Evolutionary conservation across 2,329 filamentous ascomycete species (phyloP), one percentile per base, ranked within the genome.

Genomic region (Venturia aucupariae): DNA sequence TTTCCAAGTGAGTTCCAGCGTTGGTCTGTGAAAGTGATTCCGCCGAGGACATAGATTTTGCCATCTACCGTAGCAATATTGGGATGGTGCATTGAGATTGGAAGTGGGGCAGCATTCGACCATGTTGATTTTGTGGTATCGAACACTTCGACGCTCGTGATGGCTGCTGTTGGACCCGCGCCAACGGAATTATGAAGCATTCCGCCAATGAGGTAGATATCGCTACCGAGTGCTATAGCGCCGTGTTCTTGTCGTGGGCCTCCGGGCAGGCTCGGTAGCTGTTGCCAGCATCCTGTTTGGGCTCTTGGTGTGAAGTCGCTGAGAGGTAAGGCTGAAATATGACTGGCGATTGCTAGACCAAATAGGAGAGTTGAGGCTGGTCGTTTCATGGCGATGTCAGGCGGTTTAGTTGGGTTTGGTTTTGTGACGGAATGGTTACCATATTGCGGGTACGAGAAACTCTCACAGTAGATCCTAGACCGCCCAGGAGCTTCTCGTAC

Each of bases 1-100:
- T 69, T 67, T 3, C 61, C 8, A 7, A 64, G 64, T 5, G 62
- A 62, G 8, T 61, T 59, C 69, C 69, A 72, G 7, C 64, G 63
- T 8, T 62, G 22, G 61, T 1, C 30, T n/a, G 17, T 64, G 35
- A 11, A 62, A 1, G 54, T 66, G 0, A 73, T 59, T 0, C 71
- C 70, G 13, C 71, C 71, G 1, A 73, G 64, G 10, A 71, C 62
- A 54, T 70, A 72, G 3, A 73, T 69, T 15, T 68, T 68, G 0
- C 68, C 69, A 35, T 68, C 44, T 0, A 69, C 64, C 3, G 67
- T 67, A 6, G 68, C 70, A 11, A 66, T 68, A 39, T 72, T 72
- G 65, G 66, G 61, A 60, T 73, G 71, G 54, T 73, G 72, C 4
- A 72, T 30, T 4, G 68, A 62, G 4, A 38, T 41, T 17, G 71